Conservation (phyloP, 2,329 filamentous ascomycete genomes). For the Scedosporium minutisporum region DNA sequence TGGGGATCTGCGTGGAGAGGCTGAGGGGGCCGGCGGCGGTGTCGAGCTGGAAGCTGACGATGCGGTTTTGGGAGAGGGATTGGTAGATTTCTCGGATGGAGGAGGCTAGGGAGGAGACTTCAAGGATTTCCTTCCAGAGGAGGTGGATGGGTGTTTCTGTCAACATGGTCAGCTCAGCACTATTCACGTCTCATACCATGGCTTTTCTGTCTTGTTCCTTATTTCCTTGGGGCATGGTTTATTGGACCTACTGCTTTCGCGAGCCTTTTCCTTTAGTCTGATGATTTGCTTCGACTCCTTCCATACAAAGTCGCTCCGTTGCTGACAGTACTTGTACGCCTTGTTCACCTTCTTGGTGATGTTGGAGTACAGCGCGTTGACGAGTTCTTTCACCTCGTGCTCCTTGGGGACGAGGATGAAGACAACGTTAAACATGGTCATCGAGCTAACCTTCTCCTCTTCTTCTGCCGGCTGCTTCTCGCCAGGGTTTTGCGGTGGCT, state of each 20-base stretch:
- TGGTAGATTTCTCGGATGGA: constrained; percentile 77
- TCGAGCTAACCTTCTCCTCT: constrained; percentile 56
- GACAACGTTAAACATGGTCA: constrained; percentile 98
- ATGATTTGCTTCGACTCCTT: constrained; percentile 80
- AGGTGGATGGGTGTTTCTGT: constrained; percentile 51
- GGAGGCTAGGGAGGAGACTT: constrained; percentile 67
- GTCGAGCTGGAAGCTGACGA: constrained; percentile 73
- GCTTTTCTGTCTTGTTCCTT: too few relatives aligned
- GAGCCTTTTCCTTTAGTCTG: constrained; percentile 69
- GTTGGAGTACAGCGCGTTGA: constrained; percentile 72
- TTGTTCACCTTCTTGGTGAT: constrained; percentile 89
- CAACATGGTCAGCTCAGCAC: constrained; percentile 6
- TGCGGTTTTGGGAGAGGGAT: constrained; percentile 72
- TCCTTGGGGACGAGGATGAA: constrained; percentile 79
- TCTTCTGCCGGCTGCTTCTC: constrained; percentile 21
- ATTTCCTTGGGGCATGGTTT: too few relatives aligned
- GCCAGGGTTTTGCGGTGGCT: constrained; percentile 14
- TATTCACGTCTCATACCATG: too few relatives aligned
- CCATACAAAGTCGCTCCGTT: constrained; percentile 83
- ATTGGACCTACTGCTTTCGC: constrained; percentile 59
- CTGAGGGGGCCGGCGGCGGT: constrained; percentile 48
- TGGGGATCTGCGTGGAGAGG: constrained; percentile 54
- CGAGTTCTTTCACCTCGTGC: constrained; percentile 64
- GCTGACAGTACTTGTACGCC: constrained; percentile 85
- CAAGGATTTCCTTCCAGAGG: constrained; percentile 62